phyloP scores from a whole-genome alignment of 371 early-diverging fungal species.

The Mortierella sp. region DNA sequence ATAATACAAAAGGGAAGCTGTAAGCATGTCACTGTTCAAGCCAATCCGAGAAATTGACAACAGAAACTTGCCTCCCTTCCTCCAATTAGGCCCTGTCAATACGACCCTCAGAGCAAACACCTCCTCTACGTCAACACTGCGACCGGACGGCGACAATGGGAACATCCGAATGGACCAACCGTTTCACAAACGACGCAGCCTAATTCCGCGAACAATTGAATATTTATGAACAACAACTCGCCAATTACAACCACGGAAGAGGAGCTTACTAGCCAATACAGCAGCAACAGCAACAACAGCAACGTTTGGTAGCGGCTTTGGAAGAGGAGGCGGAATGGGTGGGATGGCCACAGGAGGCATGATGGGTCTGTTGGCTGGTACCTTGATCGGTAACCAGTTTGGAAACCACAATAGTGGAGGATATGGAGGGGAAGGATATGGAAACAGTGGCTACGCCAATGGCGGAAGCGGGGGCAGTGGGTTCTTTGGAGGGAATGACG shows the following conservation, averaged over 20 bases:
- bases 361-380: constrained; percentile 22
- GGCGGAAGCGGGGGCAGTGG: background rate
- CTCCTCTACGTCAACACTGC: constrained; percentile 38
- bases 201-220: constrained; percentile 32
- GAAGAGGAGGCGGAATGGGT: constrained; percentile 24
- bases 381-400: constrained; percentile 1
- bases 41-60: background rate
- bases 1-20: background rate
- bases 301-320: background rate
- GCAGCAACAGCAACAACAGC: constrained; percentile 6
- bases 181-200: constrained; percentile 16
- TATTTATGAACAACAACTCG: constrained; percentile 20
- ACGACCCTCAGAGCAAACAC: constrained; percentile 26
- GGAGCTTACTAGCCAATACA: constrained; percentile 27
- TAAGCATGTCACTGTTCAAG: background rate
- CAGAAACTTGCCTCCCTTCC: background rate
- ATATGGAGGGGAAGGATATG: constrained; percentile 11
- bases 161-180: constrained; percentile 31
- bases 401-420: background rate
- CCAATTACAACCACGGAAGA: constrained; percentile 15
- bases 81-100: constrained; percentile 33
- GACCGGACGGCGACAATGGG: constrained; percentile 37
- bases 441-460: background rate
- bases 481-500: background rate
- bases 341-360: constrained; percentile 31